Percentiles rank a stretch among this genome's conserved stretches.
Evolutionary conservation across 2,329 filamentous ascomycete species (phyloP).

Genomic region (Acrodontium crateriforme): DNA sequence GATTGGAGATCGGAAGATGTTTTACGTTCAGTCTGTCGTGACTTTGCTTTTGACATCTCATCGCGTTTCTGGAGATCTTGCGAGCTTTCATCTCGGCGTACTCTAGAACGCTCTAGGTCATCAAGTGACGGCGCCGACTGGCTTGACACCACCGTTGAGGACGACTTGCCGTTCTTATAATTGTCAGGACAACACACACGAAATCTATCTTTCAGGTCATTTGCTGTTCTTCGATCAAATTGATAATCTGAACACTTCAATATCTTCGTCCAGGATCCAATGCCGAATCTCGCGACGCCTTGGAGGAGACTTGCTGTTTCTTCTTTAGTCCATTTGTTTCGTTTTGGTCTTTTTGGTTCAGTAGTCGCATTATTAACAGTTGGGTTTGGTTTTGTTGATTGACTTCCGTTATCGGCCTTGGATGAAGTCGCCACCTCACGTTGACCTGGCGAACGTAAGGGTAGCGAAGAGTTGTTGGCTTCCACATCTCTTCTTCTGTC

Average conservation of each 20-base stretch:
- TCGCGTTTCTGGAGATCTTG: background rate
- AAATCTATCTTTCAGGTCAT: slow-evolving; percentile 49
- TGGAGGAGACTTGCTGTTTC: slow-evolving; percentile 45
- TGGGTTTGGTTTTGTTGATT: too few relatives aligned
- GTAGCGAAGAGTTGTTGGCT: too few relatives aligned
- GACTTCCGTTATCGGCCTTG: too few relatives aligned
- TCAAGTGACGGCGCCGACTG: background rate
- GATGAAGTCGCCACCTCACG: background rate
- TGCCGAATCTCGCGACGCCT: slow-evolving; percentile 47
- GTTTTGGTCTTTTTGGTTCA: slow-evolving; percentile 6
- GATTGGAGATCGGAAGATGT: slow-evolving; percentile 22
- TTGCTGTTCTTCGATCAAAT: slow-evolving; percentile 45
- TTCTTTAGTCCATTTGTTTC: slow-evolving; percentile 47
- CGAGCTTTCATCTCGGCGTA: background rate
- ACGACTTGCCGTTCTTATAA: too few relatives aligned
- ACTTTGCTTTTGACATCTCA: background rate
- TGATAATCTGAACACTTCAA: slow-evolving; percentile 41
- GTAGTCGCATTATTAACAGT: background rate
- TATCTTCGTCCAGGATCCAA: slow-evolving; percentile 53
- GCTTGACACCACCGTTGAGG: background rate
- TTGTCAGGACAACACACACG: slow-evolving; percentile 16
- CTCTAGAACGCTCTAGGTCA: background rate
- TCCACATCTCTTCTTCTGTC: too few relatives aligned
- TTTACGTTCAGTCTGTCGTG: slow-evolving; percentile 7
- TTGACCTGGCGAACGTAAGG: too few relatives aligned